A percentile compares a stretch with the other conserved stretches of the same genome.
Evolutionary conservation across 768 basidiomycete species (phyloP).

Genomic region (Clitopilus hobsonii): DNA sequence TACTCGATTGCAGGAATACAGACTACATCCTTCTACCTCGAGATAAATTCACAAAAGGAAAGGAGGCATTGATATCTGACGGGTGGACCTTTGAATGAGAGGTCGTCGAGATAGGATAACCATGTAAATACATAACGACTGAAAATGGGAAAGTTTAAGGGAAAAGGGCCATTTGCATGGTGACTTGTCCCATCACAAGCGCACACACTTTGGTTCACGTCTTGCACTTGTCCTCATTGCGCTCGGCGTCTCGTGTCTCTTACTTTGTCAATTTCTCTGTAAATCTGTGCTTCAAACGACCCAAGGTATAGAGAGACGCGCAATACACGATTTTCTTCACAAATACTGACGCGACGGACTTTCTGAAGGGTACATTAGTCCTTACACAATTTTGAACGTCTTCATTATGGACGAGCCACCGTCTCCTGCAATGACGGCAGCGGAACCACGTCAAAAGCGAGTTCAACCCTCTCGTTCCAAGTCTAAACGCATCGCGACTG

Average conservation of each 20-base stretch:
- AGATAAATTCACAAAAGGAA: constrained; percentile 35
- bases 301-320: no score
- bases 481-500: constrained; percentile 68
- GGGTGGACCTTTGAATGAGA: constrained; percentile 45
- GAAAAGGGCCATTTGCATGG: not conserved
- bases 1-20: constrained; percentile 48
- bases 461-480: constrained; percentile 72
- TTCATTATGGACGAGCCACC: constrained; percentile 32
- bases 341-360: not conserved
- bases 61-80: constrained; percentile 37
- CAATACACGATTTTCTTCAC: no score
- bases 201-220: not conserved
- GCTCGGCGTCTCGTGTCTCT: not conserved
- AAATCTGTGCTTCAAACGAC: no score
- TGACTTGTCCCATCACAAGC: not conserved
- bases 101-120: not conserved
- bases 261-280: no score
- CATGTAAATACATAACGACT: not conserved
- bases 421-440: constrained; percentile 24
- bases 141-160: not conserved
- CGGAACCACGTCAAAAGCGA: constrained; percentile 61
- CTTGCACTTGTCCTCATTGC: not conserved
- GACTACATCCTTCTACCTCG: constrained; percentile 58
- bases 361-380: constrained; percentile 3
- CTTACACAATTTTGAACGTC: not conserved